Percentiles rank a stretch among this genome's conserved stretches.
Evolutionary conservation across 2,329 filamentous ascomycete species (phyloP).

Genomic region (Capronia americana): DNA sequence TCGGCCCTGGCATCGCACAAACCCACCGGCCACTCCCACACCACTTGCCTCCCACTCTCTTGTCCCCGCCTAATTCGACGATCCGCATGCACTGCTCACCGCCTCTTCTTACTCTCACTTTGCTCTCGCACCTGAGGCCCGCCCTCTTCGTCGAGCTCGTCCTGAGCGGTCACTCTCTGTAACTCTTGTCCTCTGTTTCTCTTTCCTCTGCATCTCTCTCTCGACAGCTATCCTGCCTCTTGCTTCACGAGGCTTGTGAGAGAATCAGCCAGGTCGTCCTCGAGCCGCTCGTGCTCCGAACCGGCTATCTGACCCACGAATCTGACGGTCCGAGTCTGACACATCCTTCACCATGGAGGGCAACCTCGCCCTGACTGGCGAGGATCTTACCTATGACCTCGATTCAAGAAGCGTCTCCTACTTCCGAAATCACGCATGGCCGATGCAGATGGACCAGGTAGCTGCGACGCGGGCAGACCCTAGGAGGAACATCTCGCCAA

Average conservation of each 20-base stretch:
- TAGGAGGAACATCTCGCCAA: slow-evolving; percentile 50
- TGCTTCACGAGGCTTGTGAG: slow-evolving; percentile 37
- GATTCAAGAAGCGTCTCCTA: slow-evolving; percentile 53
- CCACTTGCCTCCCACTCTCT: slow-evolving; percentile 23
- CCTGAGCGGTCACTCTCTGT: slow-evolving; percentile 37
- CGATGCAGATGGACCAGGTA: slow-evolving; percentile 51
- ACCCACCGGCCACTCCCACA: slow-evolving; percentile 12
- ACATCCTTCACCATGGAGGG: slow-evolving; percentile 46
- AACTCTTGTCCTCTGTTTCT: slow-evolving; percentile 31
- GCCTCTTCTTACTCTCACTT: slow-evolving; percentile 32
- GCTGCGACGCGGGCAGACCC: slow-evolving; percentile 43
- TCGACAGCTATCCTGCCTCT: slow-evolving; percentile 31
- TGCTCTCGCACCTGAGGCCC: slow-evolving; percentile 31
- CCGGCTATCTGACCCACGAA: slow-evolving; percentile 25
- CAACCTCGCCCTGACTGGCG: slow-evolving; percentile 52
- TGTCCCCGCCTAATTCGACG: slow-evolving; percentile 32
- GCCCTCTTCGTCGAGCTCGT: slow-evolving; percentile 31
- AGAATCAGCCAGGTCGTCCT: slow-evolving; percentile 21
- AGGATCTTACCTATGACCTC: slow-evolving; percentile 56
- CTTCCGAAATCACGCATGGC: slow-evolving; percentile 52
- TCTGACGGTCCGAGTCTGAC: slow-evolving; percentile 39
- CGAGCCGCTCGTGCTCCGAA: slow-evolving; percentile 35
- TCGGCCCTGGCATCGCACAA: slow-evolving; percentile 14
- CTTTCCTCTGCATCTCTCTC: slow-evolving; percentile 26
- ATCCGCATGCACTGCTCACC: slow-evolving; percentile 37